Evolutionary conservation across 1,284 basidiomycete species (phyloP).

Genomic region (Hymenochaete sp.): DNA sequence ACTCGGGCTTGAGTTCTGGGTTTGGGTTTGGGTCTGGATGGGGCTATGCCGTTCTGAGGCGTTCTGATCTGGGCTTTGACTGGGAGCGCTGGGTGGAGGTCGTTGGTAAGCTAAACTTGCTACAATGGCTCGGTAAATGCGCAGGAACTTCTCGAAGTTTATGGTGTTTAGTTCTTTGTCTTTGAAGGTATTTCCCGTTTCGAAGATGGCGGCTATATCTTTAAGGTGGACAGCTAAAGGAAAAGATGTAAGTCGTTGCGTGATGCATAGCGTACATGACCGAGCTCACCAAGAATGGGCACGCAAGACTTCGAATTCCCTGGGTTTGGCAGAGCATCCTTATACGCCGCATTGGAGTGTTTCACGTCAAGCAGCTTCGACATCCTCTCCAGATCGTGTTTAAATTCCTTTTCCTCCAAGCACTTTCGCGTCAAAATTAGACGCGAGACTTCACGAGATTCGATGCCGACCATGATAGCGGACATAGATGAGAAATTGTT

Average conservation of each 20-base stretch:
- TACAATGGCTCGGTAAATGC: conserved; percentile 30
- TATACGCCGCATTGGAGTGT: conserved; percentile 31
- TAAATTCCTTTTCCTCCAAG: conserved; percentile 26
- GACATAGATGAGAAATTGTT: conserved; percentile 36
- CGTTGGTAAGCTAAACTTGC: conserved; percentile 27
- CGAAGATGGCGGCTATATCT: conserved; percentile 28
- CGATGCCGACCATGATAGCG: conserved; percentile 34
- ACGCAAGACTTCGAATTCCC: conserved; percentile 25
- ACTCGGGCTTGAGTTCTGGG: too few relatives aligned
- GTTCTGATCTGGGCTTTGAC: too few relatives aligned
- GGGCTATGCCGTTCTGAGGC: too few relatives aligned
- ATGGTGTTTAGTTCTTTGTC: conserved; percentile 32
- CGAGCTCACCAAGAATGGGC: conserved; percentile 33
- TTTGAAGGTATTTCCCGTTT: conserved; percentile 23
- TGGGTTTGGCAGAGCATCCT: conserved; percentile 26
- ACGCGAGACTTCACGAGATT: conserved; percentile 31
- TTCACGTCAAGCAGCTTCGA: conserved; percentile 28
- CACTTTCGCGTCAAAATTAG: conserved; percentile 29
- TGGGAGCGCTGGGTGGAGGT: too few relatives aligned
- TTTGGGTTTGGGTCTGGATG: too few relatives aligned
- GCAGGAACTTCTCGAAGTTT: conserved; percentile 35
- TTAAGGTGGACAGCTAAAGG: conserved; percentile 33
- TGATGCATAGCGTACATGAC: background rate
- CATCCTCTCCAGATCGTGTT: conserved; percentile 27
- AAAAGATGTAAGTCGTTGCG: background rate